Percentiles rank a stretch among this genome's conserved stretches.
Evolutionary conservation across 2,329 filamentous ascomycete species (phyloP).

Genomic region (Claviceps sp.): DNA sequence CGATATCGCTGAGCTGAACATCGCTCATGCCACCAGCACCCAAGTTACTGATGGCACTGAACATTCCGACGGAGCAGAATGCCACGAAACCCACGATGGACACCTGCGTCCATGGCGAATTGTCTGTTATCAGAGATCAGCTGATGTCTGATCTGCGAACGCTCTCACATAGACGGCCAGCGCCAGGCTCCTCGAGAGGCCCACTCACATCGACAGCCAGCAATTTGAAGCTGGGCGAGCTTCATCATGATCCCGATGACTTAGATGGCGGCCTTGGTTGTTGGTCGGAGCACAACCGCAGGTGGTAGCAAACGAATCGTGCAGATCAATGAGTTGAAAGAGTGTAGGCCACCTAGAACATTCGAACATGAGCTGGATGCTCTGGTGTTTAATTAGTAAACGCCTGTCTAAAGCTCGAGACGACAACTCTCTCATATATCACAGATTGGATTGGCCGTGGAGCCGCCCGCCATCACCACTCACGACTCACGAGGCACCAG

Average conservation of each 20-base stretch:
- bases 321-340: too few species aligned
- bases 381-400: too few species aligned
- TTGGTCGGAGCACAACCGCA: too few species aligned
- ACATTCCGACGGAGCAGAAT: conserved; percentile 38
- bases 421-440: too few species aligned
- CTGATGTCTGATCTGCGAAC: background rate
- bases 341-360: too few species aligned
- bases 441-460: too few species aligned
- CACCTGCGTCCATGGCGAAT: conserved; percentile 9
- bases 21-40: conserved; percentile 35
- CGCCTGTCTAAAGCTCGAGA: too few species aligned
- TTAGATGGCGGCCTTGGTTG: background rate
- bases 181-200: background rate
- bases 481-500: too few species aligned
- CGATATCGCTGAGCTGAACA: conserved; percentile 14
- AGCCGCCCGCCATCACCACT: too few species aligned
- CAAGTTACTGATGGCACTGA: conserved; percentile 48
- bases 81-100: conserved; percentile 12
- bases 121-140: background rate
- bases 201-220: conserved; percentile 2
- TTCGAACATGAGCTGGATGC: too few species aligned
- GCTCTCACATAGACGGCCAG: background rate
- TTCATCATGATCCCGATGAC: background rate
- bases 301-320: too few species aligned
- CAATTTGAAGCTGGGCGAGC: conserved; percentile 1